Evolutionary conservation across 2,329 filamentous ascomycete genomes (phyloP).

Genomic region (Sclerotinia glacialis): DNA sequence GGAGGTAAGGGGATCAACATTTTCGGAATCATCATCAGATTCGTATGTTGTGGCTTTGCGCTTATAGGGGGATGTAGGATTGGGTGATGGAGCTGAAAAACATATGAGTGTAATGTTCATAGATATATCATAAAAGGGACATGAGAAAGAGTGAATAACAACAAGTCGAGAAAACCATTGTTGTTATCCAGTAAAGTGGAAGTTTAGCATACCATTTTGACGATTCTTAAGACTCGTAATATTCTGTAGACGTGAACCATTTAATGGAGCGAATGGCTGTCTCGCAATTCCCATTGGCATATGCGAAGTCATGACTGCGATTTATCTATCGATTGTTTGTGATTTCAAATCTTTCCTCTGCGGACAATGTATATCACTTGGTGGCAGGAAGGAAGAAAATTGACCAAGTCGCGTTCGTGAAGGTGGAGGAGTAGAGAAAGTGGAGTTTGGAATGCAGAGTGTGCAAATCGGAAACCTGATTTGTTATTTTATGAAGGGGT

Average conservation of each 20-base stretch:
- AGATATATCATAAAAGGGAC: not conserved
- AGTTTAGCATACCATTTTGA: constrained; percentile 59
- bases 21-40: constrained; percentile 55
- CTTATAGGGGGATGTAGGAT: constrained; percentile 44
- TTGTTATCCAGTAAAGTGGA: constrained; percentile 10
- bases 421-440: constrained; percentile 6
- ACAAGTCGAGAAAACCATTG: not conserved
- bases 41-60: constrained; percentile 54
- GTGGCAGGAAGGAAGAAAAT: constrained; percentile 14
- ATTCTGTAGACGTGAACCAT: constrained; percentile 65
- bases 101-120: constrained; percentile 32
- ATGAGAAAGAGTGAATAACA: not conserved
- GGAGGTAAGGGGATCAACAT: constrained; percentile 57
- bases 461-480: not conserved
- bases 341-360: not conserved
- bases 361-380: not conserved
- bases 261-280: constrained; percentile 73
- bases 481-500: not conserved
- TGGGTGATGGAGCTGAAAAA: constrained; percentile 23
- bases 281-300: constrained; percentile 41
- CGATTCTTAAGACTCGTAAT: constrained; percentile 75
- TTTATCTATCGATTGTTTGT: not conserved
- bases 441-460: not conserved
- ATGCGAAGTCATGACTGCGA: constrained; percentile 32
- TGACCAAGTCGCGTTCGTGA: constrained; percentile 9